Evolutionary conservation across 2,329 filamentous ascomycete genomes (phyloP).

Genomic region (Teratosphaeria viscida): DNA sequence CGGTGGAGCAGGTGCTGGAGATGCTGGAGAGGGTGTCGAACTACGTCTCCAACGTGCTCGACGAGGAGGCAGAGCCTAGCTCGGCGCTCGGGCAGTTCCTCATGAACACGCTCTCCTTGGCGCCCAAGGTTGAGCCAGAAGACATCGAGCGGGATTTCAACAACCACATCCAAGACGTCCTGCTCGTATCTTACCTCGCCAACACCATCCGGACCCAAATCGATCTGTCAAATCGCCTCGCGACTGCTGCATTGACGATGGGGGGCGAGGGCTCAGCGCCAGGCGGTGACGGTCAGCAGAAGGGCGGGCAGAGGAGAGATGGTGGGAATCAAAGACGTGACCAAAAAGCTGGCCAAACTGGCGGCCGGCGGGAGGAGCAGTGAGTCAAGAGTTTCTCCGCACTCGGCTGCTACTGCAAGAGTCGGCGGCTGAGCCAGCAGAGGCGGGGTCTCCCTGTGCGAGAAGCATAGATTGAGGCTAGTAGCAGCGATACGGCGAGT

Average conservation of each 20-base stretch:
- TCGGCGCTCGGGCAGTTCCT: conserved; percentile 90
- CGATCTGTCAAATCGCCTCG: conserved; percentile 89
- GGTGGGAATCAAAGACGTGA: conserved; percentile 8
- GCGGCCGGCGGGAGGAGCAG: conserved; percentile 22
- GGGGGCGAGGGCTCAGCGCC: conserved; percentile 13
- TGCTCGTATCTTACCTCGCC: conserved; percentile 94
- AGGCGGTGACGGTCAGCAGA: conserved; percentile 6
- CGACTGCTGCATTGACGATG: conserved; percentile 48
- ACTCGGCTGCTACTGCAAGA: background rate
- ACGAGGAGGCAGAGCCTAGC: conserved; percentile 83
- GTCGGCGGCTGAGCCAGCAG: background rate
- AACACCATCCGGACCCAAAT: conserved; percentile 99
- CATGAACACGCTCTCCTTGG: conserved; percentile 83
- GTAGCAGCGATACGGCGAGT: background rate
- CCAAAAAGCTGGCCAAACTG: conserved; percentile 15
- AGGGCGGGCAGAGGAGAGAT: conserved; percentile 6
- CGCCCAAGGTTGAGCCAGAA: conserved; percentile 83
- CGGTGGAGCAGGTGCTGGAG: conserved; percentile 75
- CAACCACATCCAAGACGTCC: conserved; percentile 98
- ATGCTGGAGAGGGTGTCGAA: conserved; percentile 85
- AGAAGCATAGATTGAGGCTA: background rate
- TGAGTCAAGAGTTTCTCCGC: conserved; percentile 1
- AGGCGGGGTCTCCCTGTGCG: background rate
- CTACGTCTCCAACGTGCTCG: conserved; percentile 87
- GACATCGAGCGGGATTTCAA: conserved; percentile 98